Percentiles rank a stretch among this genome's conserved stretches.
Evolutionary conservation across 305 asterid genomes (phyloP).

Genomic region (Ilex paraguariensis): DNA sequence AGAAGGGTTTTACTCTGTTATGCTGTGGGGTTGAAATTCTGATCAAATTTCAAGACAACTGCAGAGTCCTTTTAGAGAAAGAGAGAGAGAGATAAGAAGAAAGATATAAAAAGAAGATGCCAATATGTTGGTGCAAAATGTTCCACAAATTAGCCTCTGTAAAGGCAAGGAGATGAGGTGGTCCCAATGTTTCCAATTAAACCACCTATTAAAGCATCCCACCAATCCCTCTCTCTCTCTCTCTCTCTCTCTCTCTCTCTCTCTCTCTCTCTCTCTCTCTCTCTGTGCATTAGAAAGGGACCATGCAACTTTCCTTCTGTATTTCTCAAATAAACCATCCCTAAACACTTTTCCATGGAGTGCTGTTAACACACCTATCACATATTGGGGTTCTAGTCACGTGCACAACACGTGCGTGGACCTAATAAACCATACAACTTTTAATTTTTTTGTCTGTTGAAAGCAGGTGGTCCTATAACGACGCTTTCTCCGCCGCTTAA

Average conservation of each 20-base stretch:
- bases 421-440: constrained; percentile 32
- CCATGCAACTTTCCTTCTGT: no score
- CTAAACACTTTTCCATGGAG: not conserved
- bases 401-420: constrained; percentile 48
- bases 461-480: constrained; percentile 37
- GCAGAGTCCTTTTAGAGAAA: no score
- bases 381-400: constrained; percentile 28
- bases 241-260: no score
- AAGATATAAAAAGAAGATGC: constrained; percentile 24
- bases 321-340: not conserved
- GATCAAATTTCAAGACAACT: not conserved
- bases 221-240: constrained; percentile 3
- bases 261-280: no score
- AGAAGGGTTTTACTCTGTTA: constrained; percentile 13
- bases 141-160: constrained; percentile 29
- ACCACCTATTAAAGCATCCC: constrained; percentile 18
- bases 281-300: no score
- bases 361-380: not conserved
- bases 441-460: constrained; percentile 29
- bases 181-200: constrained; percentile 42
- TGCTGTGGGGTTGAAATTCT: constrained; percentile 15
- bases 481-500: constrained; percentile 33
- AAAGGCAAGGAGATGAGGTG: constrained; percentile 31
- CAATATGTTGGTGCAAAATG: constrained; percentile 23
- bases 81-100: constrained; percentile 1